A percentile compares a stretch with the other conserved stretches of the same genome.
These are phyloP conservation scores for Aphanomyces euteiches DNA, from an alignment of 352 stramenopile genomes.

Conservation along the genomic window DNA sequence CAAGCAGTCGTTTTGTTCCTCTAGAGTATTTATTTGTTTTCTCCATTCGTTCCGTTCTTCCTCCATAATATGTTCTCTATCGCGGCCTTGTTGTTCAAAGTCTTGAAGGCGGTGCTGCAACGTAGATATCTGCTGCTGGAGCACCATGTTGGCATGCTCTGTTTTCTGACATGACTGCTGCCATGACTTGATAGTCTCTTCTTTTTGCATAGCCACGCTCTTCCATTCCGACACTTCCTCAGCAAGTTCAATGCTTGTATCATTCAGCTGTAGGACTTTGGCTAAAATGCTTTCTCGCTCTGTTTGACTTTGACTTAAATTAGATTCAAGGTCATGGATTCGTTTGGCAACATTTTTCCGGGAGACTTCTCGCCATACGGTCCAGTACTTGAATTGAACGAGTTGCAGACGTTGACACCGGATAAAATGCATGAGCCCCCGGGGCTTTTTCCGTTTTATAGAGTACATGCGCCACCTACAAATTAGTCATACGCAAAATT, in stretches of 20 bases:
- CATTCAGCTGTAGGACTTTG: conserved; percentile 15
- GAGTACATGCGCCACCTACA: conserved; percentile 12
- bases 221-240: conserved; percentile 8
- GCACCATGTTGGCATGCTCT: conserved; percentile 25
- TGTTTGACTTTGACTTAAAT: not conserved
- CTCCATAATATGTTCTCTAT: not conserved
- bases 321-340: not conserved
- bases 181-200: conserved; percentile 27
- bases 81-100: not conserved
- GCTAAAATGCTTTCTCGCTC: not conserved
- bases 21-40: not conserved
- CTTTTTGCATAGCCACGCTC: conserved; percentile 21
- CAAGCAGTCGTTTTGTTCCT: conserved; percentile 2
- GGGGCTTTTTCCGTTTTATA: not conserved
- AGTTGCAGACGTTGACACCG: not conserved
- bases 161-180: conserved; percentile 27
- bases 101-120: conserved; percentile 34
- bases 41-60: not conserved
- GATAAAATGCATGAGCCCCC: conserved; percentile 6
- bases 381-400: not conserved
- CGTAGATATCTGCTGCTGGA: conserved; percentile 39
- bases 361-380: not conserved
- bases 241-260: conserved; percentile 9
- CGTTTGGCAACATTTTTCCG: not conserved
- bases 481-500: not conserved